Base-by-base conservation (phyloP, 306 rosid genomes). In the Rosa lucieae region DNA sequence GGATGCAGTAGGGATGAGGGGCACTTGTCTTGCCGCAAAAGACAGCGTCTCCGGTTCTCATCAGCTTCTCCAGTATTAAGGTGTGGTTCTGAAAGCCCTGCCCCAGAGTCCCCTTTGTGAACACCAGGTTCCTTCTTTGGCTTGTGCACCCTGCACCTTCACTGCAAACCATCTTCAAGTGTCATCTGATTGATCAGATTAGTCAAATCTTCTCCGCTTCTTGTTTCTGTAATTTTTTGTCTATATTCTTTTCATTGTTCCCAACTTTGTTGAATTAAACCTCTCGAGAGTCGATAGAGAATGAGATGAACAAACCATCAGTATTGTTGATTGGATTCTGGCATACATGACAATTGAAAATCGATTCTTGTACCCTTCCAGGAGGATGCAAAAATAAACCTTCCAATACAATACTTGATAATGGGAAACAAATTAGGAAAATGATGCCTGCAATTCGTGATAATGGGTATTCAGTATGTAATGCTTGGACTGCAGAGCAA, bases 71-170 rank as follows among this genome's bases (percentile, higher is more conserved):
- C 15, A 3, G 91, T 71, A 88, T 88, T 8, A 94, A 85, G 1
- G 73, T 29, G 81, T 94, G 92, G 85, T 94, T 94, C 17, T 84
- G 10, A 84, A 92, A 90, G 4, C 91, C 93, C 46, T 83, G 65
- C 79, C 88, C 92, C 14, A 92, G 79, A 2, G 91, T 92, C 4
- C 94, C 97, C 85, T 94, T 90, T 0, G 96, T 88, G 91, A 94
- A 92, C 39, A 94, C 80, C 10, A 89, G 49, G 35, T 35, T 46
- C 55, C 42, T 40, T 0, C 4, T 1, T 32, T 23, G 8, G 37
- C 66, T 59, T 55, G 46, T 21, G 1, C 32, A n/a, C 2, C 53
- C 20, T 5, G 29, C 20, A 5, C 61, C 13, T 14, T 46, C n/a
- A 10, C 61, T 35, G 37, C 77, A 0, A 6, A 85, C 92, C 90